Percentiles rank a stretch among this genome's conserved stretches.
Conservation (phyloP, 768 basidiomycete species). For the Kwoniella dejecticola region DNA sequence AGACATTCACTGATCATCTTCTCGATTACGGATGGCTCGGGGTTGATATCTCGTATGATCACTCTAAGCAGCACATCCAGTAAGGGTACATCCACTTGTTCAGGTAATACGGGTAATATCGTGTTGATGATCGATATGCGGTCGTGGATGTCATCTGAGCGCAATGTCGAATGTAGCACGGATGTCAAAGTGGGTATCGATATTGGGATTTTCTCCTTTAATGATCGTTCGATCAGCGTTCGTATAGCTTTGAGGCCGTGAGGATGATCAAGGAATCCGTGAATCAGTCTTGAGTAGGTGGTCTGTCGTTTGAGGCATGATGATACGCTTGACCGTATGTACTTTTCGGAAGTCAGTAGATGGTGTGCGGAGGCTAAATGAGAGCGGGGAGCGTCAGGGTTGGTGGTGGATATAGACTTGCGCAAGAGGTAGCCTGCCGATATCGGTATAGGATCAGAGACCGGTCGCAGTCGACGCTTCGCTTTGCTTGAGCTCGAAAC, state of each 20-base stretch:
- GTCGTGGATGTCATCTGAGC: neutral
- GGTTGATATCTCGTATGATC: conserved; percentile 10
- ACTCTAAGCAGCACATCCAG: conserved; percentile 22
- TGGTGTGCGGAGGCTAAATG: conserved; percentile 11
- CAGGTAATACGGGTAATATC: conserved; percentile 24
- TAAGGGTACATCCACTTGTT: conserved; percentile 26
- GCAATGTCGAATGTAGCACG: conserved; percentile 7
- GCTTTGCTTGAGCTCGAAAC: no score
- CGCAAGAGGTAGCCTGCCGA: conserved; percentile 6
- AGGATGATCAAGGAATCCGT: conserved; percentile 16
- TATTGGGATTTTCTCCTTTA: conserved; percentile 12
- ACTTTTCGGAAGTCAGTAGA: neutral
- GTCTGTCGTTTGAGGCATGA: conserved; percentile 10
- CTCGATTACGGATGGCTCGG: conserved; percentile 22
- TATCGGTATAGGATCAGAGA: conserved; percentile 1
- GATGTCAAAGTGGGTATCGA: conserved; percentile 16
- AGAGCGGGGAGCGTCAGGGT: neutral
- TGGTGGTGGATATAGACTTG: no score
- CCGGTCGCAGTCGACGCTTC: neutral
- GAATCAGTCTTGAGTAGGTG: conserved; percentile 19
- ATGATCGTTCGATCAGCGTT: conserved; percentile 6
- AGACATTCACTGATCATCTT: conserved; percentile 33
- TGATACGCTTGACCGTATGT: neutral
- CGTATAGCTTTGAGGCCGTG: conserved; percentile 3
- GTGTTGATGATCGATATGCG: neutral